Evolutionary conservation across 768 basidiomycete genomes (phyloP), one percentile per base, ranked within the genome.

Genomic region (Tylopilus rubrobrunneus): DNA sequence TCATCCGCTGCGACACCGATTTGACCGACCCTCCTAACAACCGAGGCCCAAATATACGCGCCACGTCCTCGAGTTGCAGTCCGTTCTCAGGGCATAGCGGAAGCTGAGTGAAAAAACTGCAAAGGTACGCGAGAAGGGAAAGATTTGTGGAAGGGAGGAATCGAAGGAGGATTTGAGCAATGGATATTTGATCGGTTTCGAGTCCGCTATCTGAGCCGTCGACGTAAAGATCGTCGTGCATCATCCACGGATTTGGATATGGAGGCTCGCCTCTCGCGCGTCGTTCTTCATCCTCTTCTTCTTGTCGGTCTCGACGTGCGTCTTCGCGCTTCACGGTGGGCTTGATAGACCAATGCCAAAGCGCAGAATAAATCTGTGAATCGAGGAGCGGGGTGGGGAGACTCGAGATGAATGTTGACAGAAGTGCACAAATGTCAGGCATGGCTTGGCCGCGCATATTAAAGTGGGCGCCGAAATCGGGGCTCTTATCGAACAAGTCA

Each of bases 61-160:
- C 75, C 47, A 80, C 71, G 42, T 74, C 73, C 48, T 78, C 73
- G 34, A 75, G 64, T 7, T 73, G 65, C n/a, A 83, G 60, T 1
- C 74, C 73, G 54, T 82, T 82, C 42, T 78, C 77, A 1, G 78
- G 75, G 50, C 74, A 78, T 7, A 79, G 67, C 3, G 77, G 80
- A 0, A 81, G 63, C 57, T 82, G 80, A 1, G 76, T 76, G 60
- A 81, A 78, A 62, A 81, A 79, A 6, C 71, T 70, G 49, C 74
- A 68, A 33, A 81, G 71, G 58, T 80, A 78, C 39, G 69, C 61
- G 45, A 81, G 68, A 4, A 80, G 65, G 33, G 71, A 71, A 54
- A 78, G 69, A 49, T 71, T 65, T 12, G 68, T 57, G 2, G 67
- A 67, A 1, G 79, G 76, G 6, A 82, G 72, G 43, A 83, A 72